phyloP scores from a whole-genome alignment of 768 basidiomycete species.

The Mycena alexandri region DNA sequence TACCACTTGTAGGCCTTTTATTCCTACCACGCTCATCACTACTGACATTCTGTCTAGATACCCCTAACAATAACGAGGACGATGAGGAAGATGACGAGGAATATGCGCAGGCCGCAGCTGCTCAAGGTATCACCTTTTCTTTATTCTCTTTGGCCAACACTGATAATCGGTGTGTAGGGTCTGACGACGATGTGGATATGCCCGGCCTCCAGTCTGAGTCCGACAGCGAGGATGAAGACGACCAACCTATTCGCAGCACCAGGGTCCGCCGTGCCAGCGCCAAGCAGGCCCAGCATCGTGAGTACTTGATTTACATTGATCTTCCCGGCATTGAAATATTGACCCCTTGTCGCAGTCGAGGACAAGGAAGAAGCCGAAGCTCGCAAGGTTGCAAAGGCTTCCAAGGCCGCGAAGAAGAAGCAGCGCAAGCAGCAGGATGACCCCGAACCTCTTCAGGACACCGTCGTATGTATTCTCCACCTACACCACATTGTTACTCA shows the following conservation, averaged over 20 bases:
- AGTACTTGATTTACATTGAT: background rate
- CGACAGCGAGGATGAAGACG: background rate
- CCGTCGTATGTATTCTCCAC: conserved; percentile 7
- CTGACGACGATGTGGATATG: background rate
- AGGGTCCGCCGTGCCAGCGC: conserved; percentile 15
- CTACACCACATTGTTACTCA: too few species aligned
- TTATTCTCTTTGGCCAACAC: too few species aligned
- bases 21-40: too few species aligned
- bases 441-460: conserved; percentile 4
- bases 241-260: too few species aligned
- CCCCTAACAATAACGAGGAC: background rate
- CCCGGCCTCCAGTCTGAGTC: background rate
- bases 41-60: too few species aligned
- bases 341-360: background rate
- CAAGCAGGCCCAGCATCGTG: conserved; percentile 11
- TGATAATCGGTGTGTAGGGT: background rate
- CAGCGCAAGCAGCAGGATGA: background rate
- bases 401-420: conserved; percentile 9
- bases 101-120: too few species aligned
- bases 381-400: conserved; percentile 7
- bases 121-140: too few species aligned
- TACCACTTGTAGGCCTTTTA: background rate
- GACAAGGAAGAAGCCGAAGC: conserved; percentile 2
- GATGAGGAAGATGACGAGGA: background rate
- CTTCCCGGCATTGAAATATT: background rate